phyloP scores from a whole-genome alignment of 495 filamentous ascomycete genomes.

The Thozetella sp. region DNA sequence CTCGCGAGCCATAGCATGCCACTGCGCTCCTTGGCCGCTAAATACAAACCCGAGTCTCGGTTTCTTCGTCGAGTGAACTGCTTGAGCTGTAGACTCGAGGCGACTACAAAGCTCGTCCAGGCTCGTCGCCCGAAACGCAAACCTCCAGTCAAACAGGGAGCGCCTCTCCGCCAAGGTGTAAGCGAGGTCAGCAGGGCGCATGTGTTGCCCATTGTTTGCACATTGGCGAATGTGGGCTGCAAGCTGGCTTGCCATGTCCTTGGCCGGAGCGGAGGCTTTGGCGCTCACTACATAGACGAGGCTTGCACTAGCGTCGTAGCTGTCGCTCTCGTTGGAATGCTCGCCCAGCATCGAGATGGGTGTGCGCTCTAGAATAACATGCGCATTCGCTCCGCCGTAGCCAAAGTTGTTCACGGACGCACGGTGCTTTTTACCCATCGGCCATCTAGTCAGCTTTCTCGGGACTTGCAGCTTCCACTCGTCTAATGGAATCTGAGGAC shows the following conservation, averaged over 20 bases:
- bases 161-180: constrained; percentile 16
- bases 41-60: constrained; percentile 17
- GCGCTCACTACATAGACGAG: constrained; percentile 15
- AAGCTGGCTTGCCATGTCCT: constrained; percentile 8
- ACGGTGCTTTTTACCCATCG: constrained; percentile 9
- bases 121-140: constrained; percentile 7
- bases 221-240: constrained; percentile 5
- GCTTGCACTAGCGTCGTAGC: not conserved
- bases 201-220: not conserved
- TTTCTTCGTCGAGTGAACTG: not conserved
- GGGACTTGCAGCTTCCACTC: constrained; percentile 13
- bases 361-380: constrained; percentile 38
- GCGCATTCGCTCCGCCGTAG: constrained; percentile 49
- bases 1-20: constrained; percentile 45
- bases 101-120: constrained; percentile 7
- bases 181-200: constrained; percentile 5
- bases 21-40: constrained; percentile 37
- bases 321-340: not conserved
- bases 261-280: constrained; percentile 8
- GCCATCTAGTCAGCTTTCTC: constrained; percentile 8
- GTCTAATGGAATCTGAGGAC: constrained; percentile 17
- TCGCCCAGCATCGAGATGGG: constrained; percentile 2
- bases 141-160: constrained; percentile 9
- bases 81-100: constrained; percentile 8
- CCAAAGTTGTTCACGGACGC: constrained; percentile 49